Evolutionary conservation across 148 eudicot genomes (phyloP).

Genomic region (Fagopyrum tataricum): DNA sequence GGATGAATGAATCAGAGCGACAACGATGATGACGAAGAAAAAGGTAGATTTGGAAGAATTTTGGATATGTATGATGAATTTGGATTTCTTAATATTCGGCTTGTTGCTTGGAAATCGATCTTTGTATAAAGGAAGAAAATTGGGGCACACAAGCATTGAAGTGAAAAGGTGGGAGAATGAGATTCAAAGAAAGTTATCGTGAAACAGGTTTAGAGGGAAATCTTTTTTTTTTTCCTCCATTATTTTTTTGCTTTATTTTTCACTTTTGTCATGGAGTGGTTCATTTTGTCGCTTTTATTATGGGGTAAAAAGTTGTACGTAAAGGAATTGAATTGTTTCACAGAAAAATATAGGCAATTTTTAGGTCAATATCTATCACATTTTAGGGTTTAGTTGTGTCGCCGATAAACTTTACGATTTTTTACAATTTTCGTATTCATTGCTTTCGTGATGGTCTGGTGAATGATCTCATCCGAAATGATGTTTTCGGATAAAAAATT

Average conservation of each 20-base stretch:
- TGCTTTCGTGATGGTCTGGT: too few species aligned
- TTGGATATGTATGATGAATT: background rate
- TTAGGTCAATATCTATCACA: too few species aligned
- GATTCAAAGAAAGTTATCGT: slow-evolving; percentile 5
- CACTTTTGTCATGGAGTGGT: background rate
- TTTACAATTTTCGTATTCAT: too few species aligned
- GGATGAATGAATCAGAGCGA: background rate
- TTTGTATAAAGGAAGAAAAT: background rate
- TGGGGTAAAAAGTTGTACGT: background rate
- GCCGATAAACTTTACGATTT: too few species aligned
- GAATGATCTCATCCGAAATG: too few species aligned
- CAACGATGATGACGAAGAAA: background rate
- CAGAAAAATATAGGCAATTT: too few species aligned
- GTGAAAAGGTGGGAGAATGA: slow-evolving; percentile 13
- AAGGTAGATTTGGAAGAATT: background rate
- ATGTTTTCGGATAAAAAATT: too few species aligned
- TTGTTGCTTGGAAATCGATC: background rate
- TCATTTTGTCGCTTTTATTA: background rate
- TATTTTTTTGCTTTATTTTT: background rate
- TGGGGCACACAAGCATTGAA: slow-evolving; percentile 1
- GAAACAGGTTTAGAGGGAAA: background rate
- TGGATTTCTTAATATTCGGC: background rate
- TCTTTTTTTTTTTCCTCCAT: background rate
- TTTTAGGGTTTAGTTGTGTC: too few species aligned
- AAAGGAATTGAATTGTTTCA: too few species aligned